Conservation (phyloP, 2,329 filamentous ascomycete species). For the Pseudocercospora eumusae region DNA sequence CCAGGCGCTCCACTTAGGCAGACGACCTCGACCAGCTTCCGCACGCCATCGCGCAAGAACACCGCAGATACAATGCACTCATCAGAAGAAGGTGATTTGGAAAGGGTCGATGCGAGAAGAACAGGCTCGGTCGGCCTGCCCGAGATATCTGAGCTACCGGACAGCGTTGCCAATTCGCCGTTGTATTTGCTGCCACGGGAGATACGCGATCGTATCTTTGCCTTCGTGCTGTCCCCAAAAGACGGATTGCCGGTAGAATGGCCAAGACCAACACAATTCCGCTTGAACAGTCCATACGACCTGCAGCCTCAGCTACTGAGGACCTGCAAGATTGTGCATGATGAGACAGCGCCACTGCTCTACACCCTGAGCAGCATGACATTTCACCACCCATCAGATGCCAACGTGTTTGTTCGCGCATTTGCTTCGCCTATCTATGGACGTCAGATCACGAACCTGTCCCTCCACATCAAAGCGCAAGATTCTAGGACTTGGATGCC, state of each 20-base stretch:
- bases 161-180: conserved; percentile 35
- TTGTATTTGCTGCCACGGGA: conserved; percentile 42
- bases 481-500: conserved; percentile 43
- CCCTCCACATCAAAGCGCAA: conserved; percentile 37
- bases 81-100: conserved; percentile 32
- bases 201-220: conserved; percentile 41
- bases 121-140: conserved; percentile 14
- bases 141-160: conserved; percentile 32
- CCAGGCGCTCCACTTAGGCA: conserved; percentile 20
- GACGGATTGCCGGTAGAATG: conserved; percentile 37
- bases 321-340: conserved; percentile 36
- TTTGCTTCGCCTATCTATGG: conserved; percentile 30
- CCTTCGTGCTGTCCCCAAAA: conserved; percentile 35
- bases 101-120: conserved; percentile 26
- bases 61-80: conserved; percentile 31
- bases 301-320: conserved; percentile 39
- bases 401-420: conserved; percentile 43
- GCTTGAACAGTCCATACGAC: conserved; percentile 21
- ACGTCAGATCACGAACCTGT: conserved; percentile 31
- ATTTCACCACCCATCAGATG: conserved; percentile 43
- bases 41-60: conserved; percentile 27
- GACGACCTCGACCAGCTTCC: conserved; percentile 22
- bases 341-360: conserved; percentile 40
- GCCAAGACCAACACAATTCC: conserved; percentile 29
- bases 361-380: conserved; percentile 40